Evolutionary conservation across 164 flowering plant genomes (phyloP), one percentile per base, ranked within the genome.

Genomic region (Chloranthus sessilifolius): DNA sequence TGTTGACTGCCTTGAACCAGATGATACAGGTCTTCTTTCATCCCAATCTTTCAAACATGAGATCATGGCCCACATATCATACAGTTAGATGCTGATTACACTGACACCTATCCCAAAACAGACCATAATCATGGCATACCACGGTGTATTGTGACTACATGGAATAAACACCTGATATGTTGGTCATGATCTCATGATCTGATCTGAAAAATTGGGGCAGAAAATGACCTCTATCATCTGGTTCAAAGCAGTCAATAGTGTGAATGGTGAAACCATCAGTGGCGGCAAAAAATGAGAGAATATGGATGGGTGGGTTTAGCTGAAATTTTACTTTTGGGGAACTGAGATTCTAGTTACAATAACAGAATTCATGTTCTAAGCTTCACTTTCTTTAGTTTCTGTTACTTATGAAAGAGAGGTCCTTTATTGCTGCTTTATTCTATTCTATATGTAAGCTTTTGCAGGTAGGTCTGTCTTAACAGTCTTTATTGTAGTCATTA

Each of bases 361-460:
- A 45, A 53, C 34, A 15, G 44, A 55, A 59, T n/a, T 56, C 55
- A 47, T 45, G 50, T 58, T 60, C 56, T 53, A 25, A 21, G 41
- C 14, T 38, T 14, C 47, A 20, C n/a, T 29, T 7, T 51, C 36
- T 23, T 55, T 43, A 36, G 33, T 36, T 48, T 55, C 38, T 50
- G 30, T 45, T 61, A 28, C 54, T 22, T 29, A 19, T 43, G 59
- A 51, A 52, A 60, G 52, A 46, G 30, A 39, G 21, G 55, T 36
- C 65, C 69, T 70, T 73, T 73, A 50, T 21, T 42, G 59, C 75
- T 42, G 59, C 75, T 76, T 73, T 76, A 59, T 75, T 76, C 69
- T 47, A 57, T 65, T 70, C 66, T 38, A 64, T 23, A 67, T 64
- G 43, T 44, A 17, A 45, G 25, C 52, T 34, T 73, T 73, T 53